Evolutionary conservation across 1,139 yeast species (phyloP), one percentile per base, ranked within the genome.

Genomic region (Suhomyces yuchorum): DNA sequence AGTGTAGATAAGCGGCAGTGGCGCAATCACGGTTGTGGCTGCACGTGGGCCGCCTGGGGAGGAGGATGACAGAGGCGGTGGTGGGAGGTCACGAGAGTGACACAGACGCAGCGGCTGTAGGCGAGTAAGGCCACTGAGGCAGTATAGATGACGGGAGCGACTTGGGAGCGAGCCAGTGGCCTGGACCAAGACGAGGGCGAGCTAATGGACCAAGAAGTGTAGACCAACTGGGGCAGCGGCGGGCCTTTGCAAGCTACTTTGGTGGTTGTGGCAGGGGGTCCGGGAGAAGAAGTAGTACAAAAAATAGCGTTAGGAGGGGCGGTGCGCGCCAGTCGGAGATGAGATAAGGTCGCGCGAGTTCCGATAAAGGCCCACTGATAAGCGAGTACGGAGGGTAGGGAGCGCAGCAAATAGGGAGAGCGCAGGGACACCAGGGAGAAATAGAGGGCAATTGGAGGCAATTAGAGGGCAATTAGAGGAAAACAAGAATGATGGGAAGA

Each of bases 1-100:
- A 20, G 30, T 19, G 14, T 12, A 12, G 32, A 17, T 14, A 19
- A 20, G 8, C n/a, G 35, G 22, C 14, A 24, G 46, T 43, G 46
- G 46, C 46, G 46, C 36, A 26, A 18, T 38, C 12, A n/a, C 14
- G 8, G 30, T 11, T 26, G 30, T 26, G 12, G 30, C n/a, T 26
- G 30, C 30, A 26, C 30, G 30, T 26, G 30, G 30, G 30, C 14
- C n/a, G n/a, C 7, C 23, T 20, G 7, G 7, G 4, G 23, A 20
- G 23, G 7, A 20, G 23, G 30, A 26, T 26, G 14, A 26, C n/a
- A 26, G 30, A 12, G 30, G 30, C 30, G 30, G 30, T 26, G 30
- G 30, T 26, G n/a, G 11, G 14, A n/a, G n/a, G 30, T 26, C 30
- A 26, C 30, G 30, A 26, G n/a, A 26, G 8, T 11, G 30, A 12